Percentiles rank a stretch among this genome's conserved stretches.
Evolutionary conservation across 179 eudicot species (phyloP).

Genomic region (Beta corolliflora): DNA sequence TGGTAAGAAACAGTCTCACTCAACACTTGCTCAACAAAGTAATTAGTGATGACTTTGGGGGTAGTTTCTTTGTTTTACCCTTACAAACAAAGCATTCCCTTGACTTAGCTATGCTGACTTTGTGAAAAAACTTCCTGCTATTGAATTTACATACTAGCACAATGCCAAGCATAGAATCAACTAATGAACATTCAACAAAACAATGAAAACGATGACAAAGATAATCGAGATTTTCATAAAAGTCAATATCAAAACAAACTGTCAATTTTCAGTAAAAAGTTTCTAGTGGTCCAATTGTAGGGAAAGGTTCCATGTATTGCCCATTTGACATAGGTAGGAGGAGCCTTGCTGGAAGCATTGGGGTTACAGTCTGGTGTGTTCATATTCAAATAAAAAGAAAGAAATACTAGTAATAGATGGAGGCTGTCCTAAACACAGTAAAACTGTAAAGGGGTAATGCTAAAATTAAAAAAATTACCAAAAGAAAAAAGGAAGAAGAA

Average conservation of each 20-base stretch:
- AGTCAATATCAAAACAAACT: neutral
- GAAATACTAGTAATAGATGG: neutral
- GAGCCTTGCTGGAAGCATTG: neutral
- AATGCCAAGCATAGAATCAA: neutral
- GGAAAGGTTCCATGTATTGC: neutral
- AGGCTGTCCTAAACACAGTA: neutral
- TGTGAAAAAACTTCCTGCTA: conserved; percentile 11
- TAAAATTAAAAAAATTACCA: too few relatives aligned
- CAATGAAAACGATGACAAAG: neutral
- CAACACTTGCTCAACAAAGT: too few relatives aligned
- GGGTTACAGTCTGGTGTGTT: neutral
- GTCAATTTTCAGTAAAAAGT: neutral
- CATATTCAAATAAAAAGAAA: neutral
- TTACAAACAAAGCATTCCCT: neutral
- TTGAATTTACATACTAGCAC: neutral
- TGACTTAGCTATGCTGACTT: neutral
- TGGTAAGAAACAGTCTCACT: too few relatives aligned
- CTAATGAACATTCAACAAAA: neutral
- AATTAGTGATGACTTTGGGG: too few relatives aligned
- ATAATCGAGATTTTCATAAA: neutral
- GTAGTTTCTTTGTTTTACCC: too few relatives aligned
- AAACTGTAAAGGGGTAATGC: neutral
- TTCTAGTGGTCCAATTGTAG: neutral
- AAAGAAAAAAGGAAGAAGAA: too few relatives aligned
- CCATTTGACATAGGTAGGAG: neutral